Conservation (phyloP, 257 asterid species). For the Solanum paucissectum region DNA sequence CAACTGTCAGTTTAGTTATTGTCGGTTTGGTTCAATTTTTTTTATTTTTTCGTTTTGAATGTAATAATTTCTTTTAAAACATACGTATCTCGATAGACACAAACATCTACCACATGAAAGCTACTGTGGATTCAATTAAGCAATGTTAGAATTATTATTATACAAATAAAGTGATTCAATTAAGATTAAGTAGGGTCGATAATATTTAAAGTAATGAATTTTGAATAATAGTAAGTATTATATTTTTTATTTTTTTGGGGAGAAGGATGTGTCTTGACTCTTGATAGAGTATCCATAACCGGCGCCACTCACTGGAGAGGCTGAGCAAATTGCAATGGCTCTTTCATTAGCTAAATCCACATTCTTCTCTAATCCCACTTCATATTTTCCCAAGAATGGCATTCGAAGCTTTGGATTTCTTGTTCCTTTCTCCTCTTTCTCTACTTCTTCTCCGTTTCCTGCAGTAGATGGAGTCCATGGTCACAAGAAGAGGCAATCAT, state of each 20-base stretch:
- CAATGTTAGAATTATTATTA: too few species aligned
- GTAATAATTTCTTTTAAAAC: too few species aligned
- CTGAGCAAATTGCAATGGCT: constrained; percentile 28
- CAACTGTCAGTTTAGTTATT: too few species aligned
- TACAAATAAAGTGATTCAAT: too few species aligned
- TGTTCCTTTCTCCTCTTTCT: constrained; percentile 18
- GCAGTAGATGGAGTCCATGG: constrained; percentile 4
- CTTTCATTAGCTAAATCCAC: constrained; percentile 39
- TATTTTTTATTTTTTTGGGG: not conserved
- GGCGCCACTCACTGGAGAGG: not conserved
- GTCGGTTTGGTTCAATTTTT: too few species aligned
- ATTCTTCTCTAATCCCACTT: constrained; percentile 26
- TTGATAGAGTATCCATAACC: not conserved
- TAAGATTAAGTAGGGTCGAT: too few species aligned
- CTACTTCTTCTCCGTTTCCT: constrained; percentile 17
- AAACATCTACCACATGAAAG: too few species aligned
- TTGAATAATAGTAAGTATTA: not conserved
- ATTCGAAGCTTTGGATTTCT: constrained; percentile 16
- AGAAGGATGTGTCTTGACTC: not conserved
- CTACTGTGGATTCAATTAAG: fast-evolving
- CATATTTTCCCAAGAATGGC: constrained; percentile 17
- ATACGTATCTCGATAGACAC: not conserved
- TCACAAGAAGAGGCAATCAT: constrained; percentile 30
- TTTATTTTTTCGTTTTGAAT: too few species aligned
- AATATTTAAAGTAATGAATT: not conserved